phyloP scores from a whole-genome alignment of 2,329 filamentous ascomycete genomes.

The Fusarium sp. region DNA sequence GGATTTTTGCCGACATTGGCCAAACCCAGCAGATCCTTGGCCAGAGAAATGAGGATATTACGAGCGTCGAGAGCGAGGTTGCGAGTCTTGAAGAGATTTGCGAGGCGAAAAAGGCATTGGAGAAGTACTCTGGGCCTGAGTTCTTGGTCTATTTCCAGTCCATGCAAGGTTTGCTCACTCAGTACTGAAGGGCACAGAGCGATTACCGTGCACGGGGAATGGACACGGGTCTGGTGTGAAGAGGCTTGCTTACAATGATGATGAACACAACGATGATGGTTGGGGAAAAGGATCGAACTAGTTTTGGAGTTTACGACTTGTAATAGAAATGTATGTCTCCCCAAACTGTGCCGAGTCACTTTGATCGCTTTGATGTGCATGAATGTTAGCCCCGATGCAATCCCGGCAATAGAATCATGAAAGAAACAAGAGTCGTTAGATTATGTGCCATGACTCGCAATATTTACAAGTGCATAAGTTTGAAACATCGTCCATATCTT shows the following conservation, averaged over 20 bases:
- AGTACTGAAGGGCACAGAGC: neutral
- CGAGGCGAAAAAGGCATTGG: neutral
- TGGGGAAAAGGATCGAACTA: neutral
- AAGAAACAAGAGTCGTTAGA: neutral
- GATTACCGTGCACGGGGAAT: neutral
- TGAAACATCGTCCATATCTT: neutral
- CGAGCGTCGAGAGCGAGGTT: neutral
- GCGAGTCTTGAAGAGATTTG: neutral
- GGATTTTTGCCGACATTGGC: neutral
- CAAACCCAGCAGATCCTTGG: neutral
- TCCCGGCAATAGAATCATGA: neutral
- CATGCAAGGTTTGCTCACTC: neutral
- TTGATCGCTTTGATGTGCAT: neutral
- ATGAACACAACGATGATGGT: neutral
- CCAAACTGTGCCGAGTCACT: neutral
- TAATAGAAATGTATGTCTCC: neutral
- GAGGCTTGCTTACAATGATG: neutral
- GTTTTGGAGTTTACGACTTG: neutral
- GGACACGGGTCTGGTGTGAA: neutral
- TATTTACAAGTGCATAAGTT: slow-evolving; percentile 9
- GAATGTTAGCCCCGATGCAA: too few species aligned
- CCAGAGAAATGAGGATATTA: neutral
- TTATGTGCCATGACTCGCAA: slow-evolving; percentile 2
- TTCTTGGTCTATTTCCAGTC: neutral
- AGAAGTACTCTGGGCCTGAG: neutral